Percentiles rank a stretch among this genome's conserved stretches.
phyloP scores from a whole-genome alignment of 768 basidiomycete genomes.

The Tylopilus subfusipes region DNA sequence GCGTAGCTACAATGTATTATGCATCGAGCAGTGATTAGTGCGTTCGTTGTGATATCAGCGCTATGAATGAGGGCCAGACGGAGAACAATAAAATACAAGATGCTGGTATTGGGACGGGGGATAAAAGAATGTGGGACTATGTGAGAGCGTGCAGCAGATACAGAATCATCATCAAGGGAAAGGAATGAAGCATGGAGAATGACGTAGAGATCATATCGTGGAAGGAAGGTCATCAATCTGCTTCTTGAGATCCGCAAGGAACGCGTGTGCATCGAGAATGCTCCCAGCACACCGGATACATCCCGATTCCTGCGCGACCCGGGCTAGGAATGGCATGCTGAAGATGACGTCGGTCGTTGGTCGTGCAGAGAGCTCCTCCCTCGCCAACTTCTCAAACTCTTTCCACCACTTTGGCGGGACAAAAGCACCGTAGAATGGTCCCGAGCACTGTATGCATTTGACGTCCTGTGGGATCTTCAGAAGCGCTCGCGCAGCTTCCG shows the following conservation, averaged over 20 bases:
- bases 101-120: background rate
- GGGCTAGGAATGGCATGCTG: conserved; percentile 54
- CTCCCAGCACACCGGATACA: conserved; percentile 67
- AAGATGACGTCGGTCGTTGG: conserved; percentile 63
- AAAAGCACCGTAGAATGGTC: conserved; percentile 41
- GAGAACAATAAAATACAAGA: background rate
- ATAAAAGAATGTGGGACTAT: background rate
- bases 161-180: too few species aligned
- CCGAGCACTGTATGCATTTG: conserved; percentile 70
- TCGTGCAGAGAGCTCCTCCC: conserved; percentile 50
- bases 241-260: conserved; percentile 51
- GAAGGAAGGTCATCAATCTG: conserved; percentile 52
- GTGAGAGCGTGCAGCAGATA: background rate
- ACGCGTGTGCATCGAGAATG: conserved; percentile 58
- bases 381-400: conserved; percentile 55
- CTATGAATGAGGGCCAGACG: background rate
- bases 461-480: conserved; percentile 46
- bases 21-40: background rate
- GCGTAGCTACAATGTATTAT: background rate
- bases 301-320: conserved; percentile 45
- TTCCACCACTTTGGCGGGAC: conserved; percentile 67
- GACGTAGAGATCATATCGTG: conserved; percentile 34
- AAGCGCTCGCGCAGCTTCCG: conserved; percentile 44
- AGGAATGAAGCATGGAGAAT: background rate
- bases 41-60: background rate